These are phyloP conservation scores for Apium graveolens DNA, from an alignment of 129 eudicot genomes.

Conservation along the genomic window DNA sequence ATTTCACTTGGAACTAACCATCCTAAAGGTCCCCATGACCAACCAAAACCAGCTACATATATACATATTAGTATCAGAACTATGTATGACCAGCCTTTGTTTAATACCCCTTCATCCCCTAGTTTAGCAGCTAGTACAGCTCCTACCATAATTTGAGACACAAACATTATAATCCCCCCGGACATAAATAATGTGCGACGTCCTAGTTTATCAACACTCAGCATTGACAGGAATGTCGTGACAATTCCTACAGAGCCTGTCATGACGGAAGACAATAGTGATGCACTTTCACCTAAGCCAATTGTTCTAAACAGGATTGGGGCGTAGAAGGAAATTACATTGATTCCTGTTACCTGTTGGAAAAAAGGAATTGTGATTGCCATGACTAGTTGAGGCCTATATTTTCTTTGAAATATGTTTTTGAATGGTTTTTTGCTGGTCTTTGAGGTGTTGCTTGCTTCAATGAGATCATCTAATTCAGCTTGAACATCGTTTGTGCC, in stretches of 20 bases:
- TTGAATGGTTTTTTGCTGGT: slow-evolving; percentile 30
- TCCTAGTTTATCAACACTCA: slow-evolving; percentile 52
- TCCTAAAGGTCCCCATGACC: slow-evolving; percentile 82
- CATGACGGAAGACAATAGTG: slow-evolving; percentile 43
- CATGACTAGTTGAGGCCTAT: slow-evolving; percentile 52
- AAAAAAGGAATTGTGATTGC: slow-evolving; percentile 39
- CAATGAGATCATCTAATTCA: slow-evolving; percentile 54
- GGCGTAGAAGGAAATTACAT: slow-evolving; percentile 38
- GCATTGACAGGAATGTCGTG: slow-evolving; percentile 36
- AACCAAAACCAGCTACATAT: slow-evolving; percentile 57
- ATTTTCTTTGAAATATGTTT: slow-evolving; percentile 22
- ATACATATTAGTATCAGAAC: slow-evolving; percentile 38
- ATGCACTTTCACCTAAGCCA: slow-evolving; percentile 53
- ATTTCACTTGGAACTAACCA: slow-evolving; percentile 73
- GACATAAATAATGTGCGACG: slow-evolving; percentile 31
- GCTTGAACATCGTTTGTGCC: slow-evolving; percentile 46
- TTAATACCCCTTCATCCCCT: slow-evolving; percentile 51
- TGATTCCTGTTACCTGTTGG: slow-evolving; percentile 52
- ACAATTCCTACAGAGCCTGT: slow-evolving; percentile 36
- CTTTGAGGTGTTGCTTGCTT: slow-evolving; percentile 43
- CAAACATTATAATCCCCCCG: slow-evolving; percentile 61
- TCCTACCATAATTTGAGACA: slow-evolving; percentile 50
- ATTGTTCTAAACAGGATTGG: slow-evolving; percentile 47
- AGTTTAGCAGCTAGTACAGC: slow-evolving; percentile 42
- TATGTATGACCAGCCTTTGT: slow-evolving; percentile 39